Evolutionary conservation across 176 grass and related monocot genomes (phyloP), one percentile per base, ranked within the genome.

Genomic region (Dactylis glomerata): DNA sequence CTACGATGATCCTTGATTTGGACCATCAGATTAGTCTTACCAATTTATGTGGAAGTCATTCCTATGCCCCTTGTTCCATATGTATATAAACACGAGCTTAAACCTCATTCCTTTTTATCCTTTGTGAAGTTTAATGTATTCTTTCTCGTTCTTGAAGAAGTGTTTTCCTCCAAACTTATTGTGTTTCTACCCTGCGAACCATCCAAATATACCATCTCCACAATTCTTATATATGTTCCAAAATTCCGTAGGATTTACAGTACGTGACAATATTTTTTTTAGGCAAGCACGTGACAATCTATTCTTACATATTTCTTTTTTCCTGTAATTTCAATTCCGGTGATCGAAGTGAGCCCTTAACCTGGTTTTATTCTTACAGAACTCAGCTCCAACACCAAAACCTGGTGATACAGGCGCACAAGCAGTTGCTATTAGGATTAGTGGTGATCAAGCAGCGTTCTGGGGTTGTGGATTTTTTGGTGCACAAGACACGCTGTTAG

Each of bases 381-480:
- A 97, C 86, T 87, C 93, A 19, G 89, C 94, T 19, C 94, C 91
- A 0, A 88, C 94, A 30, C 89, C 91, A 63, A 84, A 81, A 5
- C 89, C 91, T 5, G 89, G 94, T 4, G 94, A 86, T 54, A 24
- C 63, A 0, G 89, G 81, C 15, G 91, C 86, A 47, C 91, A 94
- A 34, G 94, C 87, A 8, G 75, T 94, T 41, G 87, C 94, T 3
- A 88, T 94, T 28, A 92, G 94, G 84, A 58, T 97, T 41, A 78
- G 77, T 0, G 87, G 79, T 6, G 91, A 94, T 80, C 84, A 90
- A 42, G 85, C 91, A 3, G 85, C 87, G 0, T 97, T 90, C 73
- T 97, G 91, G 91, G 94, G 89, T 6, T 92, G 91, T 1, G 91
- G 87, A 5, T 93, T 94, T 49, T 93, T 97, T 9, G 89, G 94